Base-by-base conservation (phyloP, 83 land plant genomes). In the Thuja plicata region DNA sequence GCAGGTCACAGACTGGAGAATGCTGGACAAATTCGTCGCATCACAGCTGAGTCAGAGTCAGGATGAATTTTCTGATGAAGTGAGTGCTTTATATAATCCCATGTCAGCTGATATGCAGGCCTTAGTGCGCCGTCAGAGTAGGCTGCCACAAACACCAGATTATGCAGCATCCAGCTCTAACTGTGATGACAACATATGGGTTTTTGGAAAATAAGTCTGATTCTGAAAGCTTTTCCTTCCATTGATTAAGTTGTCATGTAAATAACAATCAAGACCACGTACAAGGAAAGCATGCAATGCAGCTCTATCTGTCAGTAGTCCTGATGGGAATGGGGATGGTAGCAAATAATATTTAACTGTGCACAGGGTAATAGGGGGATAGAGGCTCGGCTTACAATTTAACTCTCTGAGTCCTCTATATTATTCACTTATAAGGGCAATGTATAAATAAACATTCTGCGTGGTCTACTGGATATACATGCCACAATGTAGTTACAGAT, bases 21-120 rank as follows among this genome's bases (percentile, higher is more conserved):
- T 89, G 9, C 89, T 95, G 3, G 96, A 95, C 89, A 95, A 92
- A 92, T 93, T 95, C 73, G 96, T 95, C 4, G 96, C 96, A 17
- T 95, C 96, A 7, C 96, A 95, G 77, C 87, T 95, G 90, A 95
- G 94, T 74, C 91, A 92, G 30, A 95, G 93, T 74, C 94, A 84
- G 46, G 92, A 93, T 16, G 73, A 90, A 50, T 90, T n/a, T 15
- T 92, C 88, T 9, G 91, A 70, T 32, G 88, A 57, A 12, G 88
- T 45, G 43, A 32, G 77, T 16, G 54, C 15, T 35, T 38, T 62
- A 30, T 87, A 70, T n/a, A 87, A 70, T 62, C 73, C 88, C 54
- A 66, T 60, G 46, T 24, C 73, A 62, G 46, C 43, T 17, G 73
- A 54, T n/a, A 48, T 54, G 35, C 38, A 40, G 32, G 2, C 34